Percentiles rank a stretch among this genome's conserved stretches.
These are phyloP conservation scores for Plasmodium knowlesi DNA, from an alignment of 169 alveolate species.

Conservation along the genomic window DNA sequence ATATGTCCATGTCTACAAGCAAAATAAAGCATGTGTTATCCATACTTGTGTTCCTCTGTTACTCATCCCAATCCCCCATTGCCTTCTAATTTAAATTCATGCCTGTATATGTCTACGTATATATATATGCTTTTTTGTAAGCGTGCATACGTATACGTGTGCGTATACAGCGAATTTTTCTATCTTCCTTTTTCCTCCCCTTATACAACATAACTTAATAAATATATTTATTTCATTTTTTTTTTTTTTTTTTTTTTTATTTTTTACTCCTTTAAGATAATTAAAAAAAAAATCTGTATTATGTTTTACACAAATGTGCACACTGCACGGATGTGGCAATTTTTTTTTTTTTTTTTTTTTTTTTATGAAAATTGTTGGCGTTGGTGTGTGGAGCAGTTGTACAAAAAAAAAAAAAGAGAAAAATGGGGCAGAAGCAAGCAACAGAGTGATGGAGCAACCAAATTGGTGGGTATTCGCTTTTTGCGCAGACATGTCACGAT, in stretches of 20 bases:
- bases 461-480: neutral
- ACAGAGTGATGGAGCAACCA: neutral
- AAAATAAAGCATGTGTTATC: neutral
- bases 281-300: neutral
- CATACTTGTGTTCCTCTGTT: neutral
- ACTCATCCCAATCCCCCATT: neutral
- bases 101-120: slow-evolving; percentile 1
- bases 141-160: slow-evolving; percentile 17
- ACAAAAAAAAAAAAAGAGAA: neutral
- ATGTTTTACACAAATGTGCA: neutral
- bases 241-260: neutral
- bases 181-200: neutral
- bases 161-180: slow-evolving; percentile 11
- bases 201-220: neutral
- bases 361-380: neutral
- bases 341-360: neutral
- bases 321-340: neutral
- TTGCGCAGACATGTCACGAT: neutral
- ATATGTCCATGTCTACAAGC: slow-evolving; percentile 17
- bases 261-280: neutral
- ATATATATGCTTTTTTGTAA: slow-evolving; percentile 1
- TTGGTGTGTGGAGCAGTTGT: neutral
- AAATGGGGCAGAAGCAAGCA: neutral
- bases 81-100: neutral
- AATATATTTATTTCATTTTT: neutral